A percentile compares a stretch with the other conserved stretches of the same genome.
These are phyloP conservation scores for Podaxis sp. DNA, from an alignment of 768 basidiomycete species.

Conservation along the genomic window DNA sequence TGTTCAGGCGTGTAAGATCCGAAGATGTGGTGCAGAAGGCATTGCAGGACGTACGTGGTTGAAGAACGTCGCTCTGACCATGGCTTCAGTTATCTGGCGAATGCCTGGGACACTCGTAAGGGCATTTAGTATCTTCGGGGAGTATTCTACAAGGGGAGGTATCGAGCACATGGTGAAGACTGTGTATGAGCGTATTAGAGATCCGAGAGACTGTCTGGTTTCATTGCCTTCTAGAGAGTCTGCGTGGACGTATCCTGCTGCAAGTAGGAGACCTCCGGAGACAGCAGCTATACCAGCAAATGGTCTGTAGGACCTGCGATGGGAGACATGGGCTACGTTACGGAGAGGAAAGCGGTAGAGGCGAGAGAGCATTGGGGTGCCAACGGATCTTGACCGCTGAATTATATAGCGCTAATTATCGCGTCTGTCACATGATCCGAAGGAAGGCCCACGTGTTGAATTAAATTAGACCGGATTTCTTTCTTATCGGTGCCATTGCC, in stretches of 20 bases:
- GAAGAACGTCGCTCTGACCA: constrained; percentile 84
- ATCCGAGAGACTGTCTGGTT: constrained; percentile 14
- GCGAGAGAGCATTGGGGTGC: constrained; percentile 15
- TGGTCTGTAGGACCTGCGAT: constrained; percentile 4
- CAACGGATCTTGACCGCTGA: constrained; percentile 9
- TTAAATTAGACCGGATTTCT: neutral
- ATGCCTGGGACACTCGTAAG: constrained; percentile 58
- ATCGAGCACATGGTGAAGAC: constrained; percentile 83
- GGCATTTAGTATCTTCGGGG: constrained; percentile 61
- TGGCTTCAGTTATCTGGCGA: constrained; percentile 58
- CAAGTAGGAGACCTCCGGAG: constrained; percentile 13
- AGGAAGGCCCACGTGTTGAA: neutral
- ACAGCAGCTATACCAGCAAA: constrained; percentile 2
- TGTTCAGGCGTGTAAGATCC: constrained; percentile 1
- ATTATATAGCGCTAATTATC: constrained; percentile 2
- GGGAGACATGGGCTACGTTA: neutral
- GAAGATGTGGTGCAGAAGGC: neutral
- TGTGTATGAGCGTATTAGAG: constrained; percentile 62
- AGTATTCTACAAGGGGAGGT: constrained; percentile 72
- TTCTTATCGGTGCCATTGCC: constrained; percentile 1
- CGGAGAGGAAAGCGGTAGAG: constrained; percentile 7
- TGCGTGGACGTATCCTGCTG: constrained; percentile 13
- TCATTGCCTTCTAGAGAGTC: constrained; percentile 6
- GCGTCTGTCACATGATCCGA: constrained; percentile 9
- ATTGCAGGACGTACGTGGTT: constrained; percentile 54